Evolutionary conservation across 1,139 yeast genomes (phyloP).

Genomic region (Yamadazyma jaroonii): DNA sequence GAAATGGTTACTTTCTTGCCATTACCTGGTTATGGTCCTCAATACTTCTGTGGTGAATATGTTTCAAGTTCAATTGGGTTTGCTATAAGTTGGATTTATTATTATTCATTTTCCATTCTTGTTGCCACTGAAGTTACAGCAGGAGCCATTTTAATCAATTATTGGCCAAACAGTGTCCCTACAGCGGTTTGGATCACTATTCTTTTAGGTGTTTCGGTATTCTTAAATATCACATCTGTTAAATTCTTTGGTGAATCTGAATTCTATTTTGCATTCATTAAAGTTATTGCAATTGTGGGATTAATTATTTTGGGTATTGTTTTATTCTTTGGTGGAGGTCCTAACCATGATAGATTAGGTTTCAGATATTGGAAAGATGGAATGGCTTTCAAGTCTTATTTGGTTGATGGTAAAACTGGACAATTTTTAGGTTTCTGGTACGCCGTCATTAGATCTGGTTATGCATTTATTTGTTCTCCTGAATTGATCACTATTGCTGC

Average conservation of each 20-base stretch:
- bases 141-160: slow-evolving; percentile 49
- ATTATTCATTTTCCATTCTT: slow-evolving; percentile 48
- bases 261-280: slow-evolving; percentile 63
- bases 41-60: slow-evolving; percentile 35
- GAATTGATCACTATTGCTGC: slow-evolving; percentile 38
- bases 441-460: slow-evolving; percentile 38
- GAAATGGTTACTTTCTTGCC: slow-evolving; percentile 65
- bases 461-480: slow-evolving; percentile 40
- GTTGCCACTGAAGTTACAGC: slow-evolving; percentile 53
- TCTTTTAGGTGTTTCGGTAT: slow-evolving; percentile 37
- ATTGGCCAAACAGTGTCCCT: slow-evolving; percentile 53
- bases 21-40: slow-evolving; percentile 43
- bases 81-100: slow-evolving; percentile 48
- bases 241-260: slow-evolving; percentile 63
- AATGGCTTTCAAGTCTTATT: slow-evolving; percentile 49
- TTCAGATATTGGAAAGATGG: slow-evolving; percentile 65
- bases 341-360: slow-evolving; percentile 57
- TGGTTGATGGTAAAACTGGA: slow-evolving; percentile 60
- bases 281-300: slow-evolving; percentile 35
- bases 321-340: slow-evolving; percentile 51
- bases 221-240: slow-evolving; percentile 44
- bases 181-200: slow-evolving; percentile 57
- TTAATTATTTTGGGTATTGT: slow-evolving; percentile 43
- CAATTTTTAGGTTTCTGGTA: slow-evolving; percentile 39
- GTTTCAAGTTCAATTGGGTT: slow-evolving; percentile 38